Evolutionary conservation across 2,329 filamentous ascomycete species (phyloP), one percentile per base, ranked within the genome.

Genomic region (Stagonosporopsis cucurbitacearum): DNA sequence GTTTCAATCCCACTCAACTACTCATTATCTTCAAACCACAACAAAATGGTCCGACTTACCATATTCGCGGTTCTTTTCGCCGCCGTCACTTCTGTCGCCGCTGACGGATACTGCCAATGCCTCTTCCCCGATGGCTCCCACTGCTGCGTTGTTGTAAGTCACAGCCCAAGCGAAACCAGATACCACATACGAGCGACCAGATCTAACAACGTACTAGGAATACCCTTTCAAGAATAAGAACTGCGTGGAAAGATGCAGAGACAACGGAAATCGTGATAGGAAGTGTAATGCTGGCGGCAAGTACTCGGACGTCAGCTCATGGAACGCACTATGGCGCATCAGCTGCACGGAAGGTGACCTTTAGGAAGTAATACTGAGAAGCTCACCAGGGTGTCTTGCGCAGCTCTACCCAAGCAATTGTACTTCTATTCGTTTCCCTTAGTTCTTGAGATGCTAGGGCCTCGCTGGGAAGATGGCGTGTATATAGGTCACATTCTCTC

Each of bases 61-160:
- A 50, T 50, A 25, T 50, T 50, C 46, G 46, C 46, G 36, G 36
- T 50, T 33, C 41, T 50, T 26, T 50, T 50, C 36, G 46, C 46
- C 36, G 46, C 46, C 36, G 36, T 50, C 46, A 50, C 46, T 50
- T 50, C 46, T 50, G 46, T 50, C 36, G 46, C 46, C 36, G 46
- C 46, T 35, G 46, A 50, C 46, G 46, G 46, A 33, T 50, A n/a
- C 46, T 50, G 46, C 36, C 46, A 50, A 50, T 50, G 46, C 37
- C 46, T 50, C 19, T 50, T 33, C 26, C 4, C 46, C 36, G 46
- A 50, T 41, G 46, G 46, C 36, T 50, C 46, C 36, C 46, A 50
- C 19, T 50, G 46, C 46, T 50, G 46, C 36, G 46, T 50, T 50
- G 46, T 50, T 50, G 46, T 50, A 50, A 50, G 46, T 50, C 36